Evolutionary conservation across 1,139 yeast genomes (phyloP), one percentile per base, ranked within the genome.

Genomic region (Eremothecium cymbalariae): DNA sequence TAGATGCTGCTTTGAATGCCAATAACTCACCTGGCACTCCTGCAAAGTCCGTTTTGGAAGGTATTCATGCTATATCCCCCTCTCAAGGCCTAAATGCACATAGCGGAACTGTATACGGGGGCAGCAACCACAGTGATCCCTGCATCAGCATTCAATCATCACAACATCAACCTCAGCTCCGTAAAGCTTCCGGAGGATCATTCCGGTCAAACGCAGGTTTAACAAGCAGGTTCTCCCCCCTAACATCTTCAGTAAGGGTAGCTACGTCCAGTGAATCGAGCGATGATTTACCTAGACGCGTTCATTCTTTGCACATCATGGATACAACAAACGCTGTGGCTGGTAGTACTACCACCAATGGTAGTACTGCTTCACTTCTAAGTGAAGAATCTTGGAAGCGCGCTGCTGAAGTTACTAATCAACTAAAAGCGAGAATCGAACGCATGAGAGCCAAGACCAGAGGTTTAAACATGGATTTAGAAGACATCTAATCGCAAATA

Each of bases 391-490:
- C 80, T 47, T 86, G 95, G 95, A 74, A 72, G 50, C 71, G 90
- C 34, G 95, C 95, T 0, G 90, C 93, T 0, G 94, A 83, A 46
- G 93, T 85, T 9, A 86, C 96, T 1, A 74, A 76, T 11, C 93
- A 82, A 55, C 67, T 83, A 52, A 81, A 81, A 54, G 94, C 86
- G 1, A 64, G 95, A 45, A 86, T 88, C 32, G 94, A 84, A 56
- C 79, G 81, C 58, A 85, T 86, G 95, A 82, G 60, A 55, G 84
- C 84, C 11, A 66, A 76, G 37, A 63, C 77, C 2, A 57, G 74
- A 41, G 39, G 40, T 8, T 34, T 40, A 37, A 36, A 35, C 26
- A 16, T 27, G 30, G 30, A 27, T 17, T 19, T 14, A 14, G 30
- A 27, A 16, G 30, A 27, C 17, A 17, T 16, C 21, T 27, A 27